These are phyloP conservation scores for Debaryomyces hansenii DNA, from an alignment of 805 yeast species.

Conservation along the genomic window DNA sequence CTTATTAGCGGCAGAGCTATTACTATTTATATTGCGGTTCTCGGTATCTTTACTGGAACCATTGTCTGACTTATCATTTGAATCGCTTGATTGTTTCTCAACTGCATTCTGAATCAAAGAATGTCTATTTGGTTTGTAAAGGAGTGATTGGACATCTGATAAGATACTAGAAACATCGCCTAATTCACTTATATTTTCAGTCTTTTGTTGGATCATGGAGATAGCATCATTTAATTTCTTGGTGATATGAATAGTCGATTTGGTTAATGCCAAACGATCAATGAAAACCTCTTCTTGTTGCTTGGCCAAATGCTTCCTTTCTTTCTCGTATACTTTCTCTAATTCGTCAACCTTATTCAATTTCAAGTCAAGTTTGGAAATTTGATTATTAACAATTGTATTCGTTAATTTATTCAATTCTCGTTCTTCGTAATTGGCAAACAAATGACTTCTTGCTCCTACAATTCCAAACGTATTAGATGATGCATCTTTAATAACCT, in stretches of 20 bases:
- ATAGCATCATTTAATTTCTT: constrained; percentile 45
- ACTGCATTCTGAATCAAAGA: constrained; percentile 14
- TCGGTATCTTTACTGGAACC: constrained; percentile 4
- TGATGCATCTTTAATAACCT: constrained; percentile 58
- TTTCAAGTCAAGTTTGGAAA: constrained; percentile 66
- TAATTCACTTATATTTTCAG: constrained; percentile 5
- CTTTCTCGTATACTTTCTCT: constrained; percentile 66
- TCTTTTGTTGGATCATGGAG: constrained; percentile 10
- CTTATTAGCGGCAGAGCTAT: constrained; percentile 1
- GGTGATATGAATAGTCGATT: constrained; percentile 52
- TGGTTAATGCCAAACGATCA: constrained; percentile 66
- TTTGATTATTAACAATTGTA: constrained; percentile 59
- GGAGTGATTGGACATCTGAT: constrained; percentile 30
- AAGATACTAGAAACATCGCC: constrained; percentile 18
- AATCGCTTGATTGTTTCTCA: constrained; percentile 7
- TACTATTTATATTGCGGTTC: background rate
- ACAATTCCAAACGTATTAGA: constrained; percentile 70
- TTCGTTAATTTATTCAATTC: constrained; percentile 64
- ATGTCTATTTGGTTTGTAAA: constrained; percentile 33
- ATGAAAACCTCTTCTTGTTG: constrained; percentile 68
- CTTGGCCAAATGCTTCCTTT: constrained; percentile 56
- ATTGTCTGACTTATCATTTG: constrained; percentile 7
- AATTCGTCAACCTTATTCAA: constrained; percentile 56
- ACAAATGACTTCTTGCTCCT: constrained; percentile 77
- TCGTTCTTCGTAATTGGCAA: constrained; percentile 78